Base-by-base conservation (phyloP, 129 eudicot species). In the Escallonia herrerae region DNA sequence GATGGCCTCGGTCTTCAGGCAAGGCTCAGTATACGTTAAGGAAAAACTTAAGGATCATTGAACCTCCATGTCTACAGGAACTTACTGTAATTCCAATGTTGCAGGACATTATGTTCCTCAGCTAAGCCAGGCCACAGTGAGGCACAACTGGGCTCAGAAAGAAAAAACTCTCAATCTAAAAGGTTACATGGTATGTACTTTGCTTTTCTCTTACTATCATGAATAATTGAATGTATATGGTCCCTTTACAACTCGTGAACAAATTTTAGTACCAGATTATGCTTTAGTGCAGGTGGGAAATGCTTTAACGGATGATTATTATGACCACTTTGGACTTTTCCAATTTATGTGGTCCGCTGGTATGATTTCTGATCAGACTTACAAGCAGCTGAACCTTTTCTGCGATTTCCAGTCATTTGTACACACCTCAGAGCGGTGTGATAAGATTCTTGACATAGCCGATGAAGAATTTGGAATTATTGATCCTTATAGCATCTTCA, bases 21-120 rank as follows among this genome's bases (percentile, higher is more conserved):
- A 22, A 22, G 33, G 33, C 33, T 22, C 33, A 22, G 33, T 22
- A 22, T 22, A 22, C 33, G 33, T 22, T 22, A 22, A 22, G 33
- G 33, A 22, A 22, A 22, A 22, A 22, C 33, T 22, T 22, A 22
- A 22, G 33, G 33, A 22, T 22, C 33, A 22, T 22, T 22, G 33
- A 22, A 22, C 33, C 33, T 22, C 33, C 33, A 22, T 22, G 33
- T 1, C 33, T 22, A 22, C 33, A 22, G 33, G 33, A 22, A 22
- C 33, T 22, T 22, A 22, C 12, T 7, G 9, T 8, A n/a, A 49
- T 4, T 49, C 12, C 11, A 7, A 15, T 62, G 44, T 66, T 40
- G 10, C 81, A 94, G 99, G 99, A 43, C 99, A 94, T 71, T 94
- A 94, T 74, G 95, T 84, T 79, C 99, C 97, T 47, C 97, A 94